Evolutionary conservation across 1,284 basidiomycete genomes (phyloP).

Genomic region (Vanrija humicola): DNA sequence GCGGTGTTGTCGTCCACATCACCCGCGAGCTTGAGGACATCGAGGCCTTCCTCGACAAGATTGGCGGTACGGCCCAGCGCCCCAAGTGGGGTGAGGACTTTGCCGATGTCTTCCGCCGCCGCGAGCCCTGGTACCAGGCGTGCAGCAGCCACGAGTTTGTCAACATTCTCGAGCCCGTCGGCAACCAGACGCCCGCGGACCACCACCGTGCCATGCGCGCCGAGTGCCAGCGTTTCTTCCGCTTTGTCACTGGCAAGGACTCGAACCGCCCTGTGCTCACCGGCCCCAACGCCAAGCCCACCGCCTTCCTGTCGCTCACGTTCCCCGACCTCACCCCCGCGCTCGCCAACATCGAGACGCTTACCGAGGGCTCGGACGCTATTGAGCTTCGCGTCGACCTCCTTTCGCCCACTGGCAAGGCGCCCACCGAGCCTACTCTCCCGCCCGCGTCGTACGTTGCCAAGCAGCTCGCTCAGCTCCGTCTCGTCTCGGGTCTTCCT

Average conservation of each 20-base stretch:
- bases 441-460: slow-evolving; percentile 72
- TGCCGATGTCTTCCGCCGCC: slow-evolving; percentile 73
- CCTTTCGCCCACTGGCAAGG: slow-evolving; percentile 56
- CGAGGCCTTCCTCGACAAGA: slow-evolving; percentile 67
- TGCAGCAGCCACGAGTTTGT: slow-evolving; percentile 81
- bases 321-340: slow-evolving; percentile 79
- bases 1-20: slow-evolving; percentile 68
- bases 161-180: slow-evolving; percentile 55
- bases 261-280: slow-evolving; percentile 57
- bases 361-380: slow-evolving; percentile 84
- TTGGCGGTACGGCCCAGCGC: slow-evolving; percentile 60
- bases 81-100: slow-evolving; percentile 83
- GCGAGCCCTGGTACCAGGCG: slow-evolving; percentile 83
- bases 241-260: slow-evolving; percentile 72
- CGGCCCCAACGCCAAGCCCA: slow-evolving; percentile 56
- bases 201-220: slow-evolving; percentile 39
- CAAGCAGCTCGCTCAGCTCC: slow-evolving; percentile 73
- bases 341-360: slow-evolving; percentile 64
- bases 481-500: slow-evolving; percentile 73
- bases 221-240: slow-evolving; percentile 65
- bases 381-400: slow-evolving; percentile 92
- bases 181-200: slow-evolving; percentile 30
- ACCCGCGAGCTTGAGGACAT: slow-evolving; percentile 67
- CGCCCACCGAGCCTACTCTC: slow-evolving; percentile 54
- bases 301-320: slow-evolving; percentile 89